Evolutionary conservation across 2,329 filamentous ascomycete genomes (phyloP).

Genomic region (Aspergillus cejpii): DNA sequence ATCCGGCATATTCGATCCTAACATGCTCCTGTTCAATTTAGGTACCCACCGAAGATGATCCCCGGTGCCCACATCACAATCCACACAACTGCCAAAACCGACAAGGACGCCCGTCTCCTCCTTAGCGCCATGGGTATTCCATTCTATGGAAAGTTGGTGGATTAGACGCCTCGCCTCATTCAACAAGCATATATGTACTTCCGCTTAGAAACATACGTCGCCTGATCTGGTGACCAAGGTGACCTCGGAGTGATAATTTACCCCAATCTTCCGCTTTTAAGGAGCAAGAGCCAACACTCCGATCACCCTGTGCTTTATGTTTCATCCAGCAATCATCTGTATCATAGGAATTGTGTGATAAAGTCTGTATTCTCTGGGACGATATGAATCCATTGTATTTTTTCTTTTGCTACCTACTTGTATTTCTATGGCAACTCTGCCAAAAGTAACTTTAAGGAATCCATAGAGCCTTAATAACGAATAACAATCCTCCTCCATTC

Average conservation of each 20-base stretch:
- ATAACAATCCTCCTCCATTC: no score
- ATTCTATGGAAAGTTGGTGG: conserved; percentile 67
- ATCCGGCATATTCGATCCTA: not conserved
- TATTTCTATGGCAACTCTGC: no score
- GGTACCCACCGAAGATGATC: conserved; percentile 66
- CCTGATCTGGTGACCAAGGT: not conserved
- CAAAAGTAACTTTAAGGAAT: no score
- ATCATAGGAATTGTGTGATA: not conserved
- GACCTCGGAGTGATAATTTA: not conserved
- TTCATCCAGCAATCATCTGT: not conserved
- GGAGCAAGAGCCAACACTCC: no score
- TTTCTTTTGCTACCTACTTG: no score
- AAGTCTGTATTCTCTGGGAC: not conserved
- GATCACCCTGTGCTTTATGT: not conserved
- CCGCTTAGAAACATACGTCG: not conserved
- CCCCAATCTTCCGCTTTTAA: not conserved
- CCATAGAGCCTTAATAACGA: no score
- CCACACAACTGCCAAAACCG: conserved; percentile 75
- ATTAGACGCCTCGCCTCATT: conserved; percentile 32
- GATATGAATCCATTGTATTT: no score
- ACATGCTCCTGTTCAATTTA: conserved; percentile 20
- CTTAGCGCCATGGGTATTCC: conserved; percentile 67
- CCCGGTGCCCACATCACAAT: conserved; percentile 78
- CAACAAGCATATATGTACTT: not conserved
- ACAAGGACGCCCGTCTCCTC: conserved; percentile 75